A percentile compares a stretch with the other conserved stretches of the same genome.
Evolutionary conservation across 768 basidiomycete genomes (phyloP).

Genomic region (Mycena haematopus): DNA sequence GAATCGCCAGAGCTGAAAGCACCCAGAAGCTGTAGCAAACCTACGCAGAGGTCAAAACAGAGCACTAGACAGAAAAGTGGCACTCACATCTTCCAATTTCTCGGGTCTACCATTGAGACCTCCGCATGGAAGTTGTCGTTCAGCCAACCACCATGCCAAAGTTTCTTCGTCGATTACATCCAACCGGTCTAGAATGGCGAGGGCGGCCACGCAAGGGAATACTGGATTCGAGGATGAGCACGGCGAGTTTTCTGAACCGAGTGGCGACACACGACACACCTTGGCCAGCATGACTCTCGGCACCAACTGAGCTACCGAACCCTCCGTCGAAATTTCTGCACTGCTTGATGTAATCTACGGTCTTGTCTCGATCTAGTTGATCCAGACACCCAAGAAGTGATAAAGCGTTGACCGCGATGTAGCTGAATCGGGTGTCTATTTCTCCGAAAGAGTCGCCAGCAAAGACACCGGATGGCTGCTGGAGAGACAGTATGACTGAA

Average conservation of each 20-base stretch:
- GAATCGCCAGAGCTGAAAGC: constrained; percentile 84
- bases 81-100: constrained; percentile 90
- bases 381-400: constrained; percentile 72
- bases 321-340: neutral
- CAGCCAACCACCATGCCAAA: constrained; percentile 91
- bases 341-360: constrained; percentile 50
- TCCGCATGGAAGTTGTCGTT: constrained; percentile 91
- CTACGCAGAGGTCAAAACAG: constrained; percentile 44
- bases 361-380: constrained; percentile 61
- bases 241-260: neutral
- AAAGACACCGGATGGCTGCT: constrained; percentile 87
- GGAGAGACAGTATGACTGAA: constrained; percentile 82
- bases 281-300: constrained; percentile 93
- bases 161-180: constrained; percentile 82
- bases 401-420: constrained; percentile 81
- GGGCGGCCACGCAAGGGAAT: constrained; percentile 86
- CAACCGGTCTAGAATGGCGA: constrained; percentile 86
- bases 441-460: constrained; percentile 73
- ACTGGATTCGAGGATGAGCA: constrained; percentile 54
- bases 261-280: constrained; percentile 55
- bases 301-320: constrained; percentile 51
- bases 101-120: constrained; percentile 98
- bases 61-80: neutral
- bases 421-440: constrained; percentile 36
- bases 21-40: constrained; percentile 99